A percentile compares a stretch with the other conserved stretches of the same genome.
phyloP scores from a whole-genome alignment of 805 yeast genomes.

The Cephaloascus albidus region DNA sequence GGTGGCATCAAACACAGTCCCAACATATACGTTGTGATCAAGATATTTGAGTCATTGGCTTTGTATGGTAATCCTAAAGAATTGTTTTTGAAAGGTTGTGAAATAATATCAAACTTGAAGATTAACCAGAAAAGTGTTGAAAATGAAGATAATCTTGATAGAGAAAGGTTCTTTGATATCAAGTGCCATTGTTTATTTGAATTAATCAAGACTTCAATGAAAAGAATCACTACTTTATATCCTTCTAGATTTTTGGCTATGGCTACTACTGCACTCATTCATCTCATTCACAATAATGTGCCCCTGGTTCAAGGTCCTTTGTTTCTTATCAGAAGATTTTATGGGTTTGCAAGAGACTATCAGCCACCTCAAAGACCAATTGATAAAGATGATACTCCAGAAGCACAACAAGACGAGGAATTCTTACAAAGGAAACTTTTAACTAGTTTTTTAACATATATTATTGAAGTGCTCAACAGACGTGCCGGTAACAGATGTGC shows the following conservation, averaged over 20 bases:
- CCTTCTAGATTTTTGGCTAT: conserved; percentile 77
- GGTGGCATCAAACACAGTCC: conserved; percentile 26
- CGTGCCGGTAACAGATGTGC: background rate
- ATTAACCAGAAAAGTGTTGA: conserved; percentile 5
- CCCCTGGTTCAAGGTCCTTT: conserved; percentile 17
- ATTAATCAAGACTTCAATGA: conserved; percentile 47
- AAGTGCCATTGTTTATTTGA: conserved; percentile 63
- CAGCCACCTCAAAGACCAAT: conserved; percentile 34
- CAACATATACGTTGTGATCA: conserved; percentile 26
- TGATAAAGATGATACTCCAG: conserved; percentile 26
- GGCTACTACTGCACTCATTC: conserved; percentile 50
- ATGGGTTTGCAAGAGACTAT: conserved; percentile 53
- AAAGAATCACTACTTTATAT: conserved; percentile 54
- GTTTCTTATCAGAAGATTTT: conserved; percentile 51
- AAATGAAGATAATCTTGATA: background rate
- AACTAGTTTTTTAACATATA: conserved; percentile 49
- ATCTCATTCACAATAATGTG: conserved; percentile 35
- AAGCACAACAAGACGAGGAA: conserved; percentile 43
- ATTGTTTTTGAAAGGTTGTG: conserved; percentile 61
- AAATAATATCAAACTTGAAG: conserved; percentile 37
- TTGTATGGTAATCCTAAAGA: conserved; percentile 74
- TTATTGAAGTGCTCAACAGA: conserved; percentile 25
- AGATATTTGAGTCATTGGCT: conserved; percentile 56
- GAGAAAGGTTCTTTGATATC: conserved; percentile 33
- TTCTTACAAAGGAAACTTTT: conserved; percentile 58